These are phyloP conservation scores for Ogataea pini DNA, from an alignment of 805 yeast genomes.

Conservation along the genomic window DNA sequence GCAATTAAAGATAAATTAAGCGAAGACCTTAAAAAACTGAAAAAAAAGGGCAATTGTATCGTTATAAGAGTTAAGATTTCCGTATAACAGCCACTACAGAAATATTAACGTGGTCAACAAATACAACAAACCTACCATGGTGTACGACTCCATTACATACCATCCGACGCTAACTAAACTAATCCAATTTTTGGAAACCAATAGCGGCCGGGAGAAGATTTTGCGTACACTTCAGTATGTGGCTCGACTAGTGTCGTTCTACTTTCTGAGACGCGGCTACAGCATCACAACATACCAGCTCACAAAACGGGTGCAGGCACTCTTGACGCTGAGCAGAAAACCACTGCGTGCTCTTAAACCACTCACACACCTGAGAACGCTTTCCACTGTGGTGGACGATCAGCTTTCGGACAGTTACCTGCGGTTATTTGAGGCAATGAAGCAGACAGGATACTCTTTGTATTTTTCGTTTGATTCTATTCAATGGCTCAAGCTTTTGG, in stretches of 20 bases:
- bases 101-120: too few relatives aligned
- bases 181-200: constrained; percentile 60
- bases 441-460: constrained; percentile 61
- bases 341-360: constrained; percentile 85
- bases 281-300: constrained; percentile 46
- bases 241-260: constrained; percentile 68
- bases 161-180: constrained; percentile 71
- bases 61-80: background rate
- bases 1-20: constrained; percentile 3
- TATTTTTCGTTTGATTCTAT: constrained; percentile 66
- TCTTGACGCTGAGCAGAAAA: constrained; percentile 74
- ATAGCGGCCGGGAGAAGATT: constrained; percentile 77
- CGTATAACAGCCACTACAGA: background rate
- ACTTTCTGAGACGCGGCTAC: constrained; percentile 55
- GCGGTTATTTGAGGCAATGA: constrained; percentile 52
- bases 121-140: constrained; percentile 57
- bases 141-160: constrained; percentile 64
- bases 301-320: constrained; percentile 57
- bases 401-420: constrained; percentile 62
- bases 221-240: constrained; percentile 80
- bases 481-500: constrained; percentile 60
- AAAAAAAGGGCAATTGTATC: background rate
- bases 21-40: background rate
- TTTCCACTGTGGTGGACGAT: constrained; percentile 65
- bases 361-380: constrained; percentile 66